Base-by-base conservation (phyloP, 2,329 filamentous ascomycete species). In the Tolypocladium sp. region DNA sequence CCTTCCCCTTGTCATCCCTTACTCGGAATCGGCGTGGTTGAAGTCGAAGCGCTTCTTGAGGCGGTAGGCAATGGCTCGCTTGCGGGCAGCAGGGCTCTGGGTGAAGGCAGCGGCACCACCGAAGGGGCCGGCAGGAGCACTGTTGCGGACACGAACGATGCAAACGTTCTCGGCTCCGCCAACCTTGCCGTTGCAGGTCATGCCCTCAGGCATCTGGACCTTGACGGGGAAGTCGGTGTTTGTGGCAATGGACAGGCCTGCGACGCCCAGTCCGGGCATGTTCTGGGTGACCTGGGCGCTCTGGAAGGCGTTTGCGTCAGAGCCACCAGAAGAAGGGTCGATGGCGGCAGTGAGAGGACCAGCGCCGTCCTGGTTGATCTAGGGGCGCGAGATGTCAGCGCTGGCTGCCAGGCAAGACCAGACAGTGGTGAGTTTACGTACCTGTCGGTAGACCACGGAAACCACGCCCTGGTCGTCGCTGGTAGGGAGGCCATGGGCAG, bases 341-440 rank as follows among this genome's bases (percentile, higher is more conserved):
- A 89, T 76, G 51, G 77, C 75, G 17, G 85, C 85, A 35, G 76
- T 80, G 56, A 89, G 73, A 1, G 85, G 85, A 1, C 86, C 86
- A 0, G 85, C 86, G 27, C 86, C 86, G 66, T 89, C 86, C 71
- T 88, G 85, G 79, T 89, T 89, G 75, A 89, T 82, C 75, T 89
- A 82, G 20, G 20, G 20, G 41, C 2, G n/a, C 4, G n/a, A 56
- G n/a, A 33, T 55, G 44, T 60, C 40, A 56, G 55, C 40, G 17
- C 2, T 7, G 46, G 25, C 30, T 20, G 25, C 40, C 25, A 5
- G n/a, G 42, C 20, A 20, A 52, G 25, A n/a, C 8, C 7, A 20
- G 22, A 10, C 2, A 20, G 69, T 69, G 0, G 30, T 30, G 13
- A 42, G n/a, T 35, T 37, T 22, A 60, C 64, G 49, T 61, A 70